Evolutionary conservation across 1,284 basidiomycete species (phyloP), one percentile per base, ranked within the genome.

Genomic region (Rhodotorula glutinis): DNA sequence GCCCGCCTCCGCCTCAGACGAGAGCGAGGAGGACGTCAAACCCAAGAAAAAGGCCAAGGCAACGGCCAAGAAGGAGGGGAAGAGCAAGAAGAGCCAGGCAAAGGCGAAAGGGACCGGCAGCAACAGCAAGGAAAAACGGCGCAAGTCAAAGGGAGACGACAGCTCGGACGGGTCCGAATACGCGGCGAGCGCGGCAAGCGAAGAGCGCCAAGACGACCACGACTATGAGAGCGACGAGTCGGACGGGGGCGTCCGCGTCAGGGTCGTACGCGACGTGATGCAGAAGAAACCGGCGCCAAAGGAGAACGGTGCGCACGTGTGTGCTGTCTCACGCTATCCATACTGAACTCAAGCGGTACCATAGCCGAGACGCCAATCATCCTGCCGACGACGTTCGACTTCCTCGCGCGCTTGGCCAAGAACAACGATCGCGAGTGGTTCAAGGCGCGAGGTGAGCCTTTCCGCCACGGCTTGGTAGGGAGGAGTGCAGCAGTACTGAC

Each of bases 381-480:
- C 46, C 72, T 75, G 14, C 65, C 72, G 27, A 71, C 75, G 17
- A 76, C 78, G 38, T 63, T 79, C 53, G 60, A 73, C 17, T 78
- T 79, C 62, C 70, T 79, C 52, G 5, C 52, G 1, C 65, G 75
- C 9, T 70, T 77, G 29, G 41, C 49, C 19, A 47, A 63, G 66
- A 73, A 78, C 73, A 79, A 79, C 63, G 77, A 79, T 27, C 65
- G 78, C 25, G 77, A 78, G 11, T 79, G 73, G 72, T 73, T 74
- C 60, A 44, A 62, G 43, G 66, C 61, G 52, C 62, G 71, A 53
- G 65, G 66, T 71, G 49, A 46, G 67, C 52, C n/a, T 27, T 13
- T 17, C 53, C 21, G 13, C 2, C 11, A n/a, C 21, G 33, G 33
- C 33, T 38, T 11, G 33, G 33, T n/a, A n/a, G 41, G 17, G 9